Conservation (phyloP, 352 stramenopile species). For the Phytophthora aleatoria region DNA sequence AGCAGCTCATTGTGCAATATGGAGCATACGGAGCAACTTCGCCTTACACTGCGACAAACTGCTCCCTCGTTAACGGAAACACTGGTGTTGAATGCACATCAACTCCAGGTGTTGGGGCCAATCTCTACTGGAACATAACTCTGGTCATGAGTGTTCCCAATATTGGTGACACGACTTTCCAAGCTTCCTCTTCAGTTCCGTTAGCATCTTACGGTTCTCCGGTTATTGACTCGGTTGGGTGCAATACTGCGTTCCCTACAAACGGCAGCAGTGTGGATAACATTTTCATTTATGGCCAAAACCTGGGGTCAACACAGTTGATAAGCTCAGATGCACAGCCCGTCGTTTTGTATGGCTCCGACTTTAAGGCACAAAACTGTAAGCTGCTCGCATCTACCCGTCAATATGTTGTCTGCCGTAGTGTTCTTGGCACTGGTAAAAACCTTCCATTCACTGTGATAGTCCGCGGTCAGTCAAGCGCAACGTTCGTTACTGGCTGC, state of each 20-base stretch:
- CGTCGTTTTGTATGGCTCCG: constrained; percentile 42
- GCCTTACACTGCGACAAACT: constrained; percentile 46
- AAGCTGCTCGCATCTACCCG: constrained; percentile 5
- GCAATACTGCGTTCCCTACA: constrained; percentile 42
- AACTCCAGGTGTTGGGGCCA: constrained; percentile 39
- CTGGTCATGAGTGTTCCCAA: constrained; percentile 47
- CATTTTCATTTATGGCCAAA: constrained; percentile 49
- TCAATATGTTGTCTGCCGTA: constrained; percentile 49
- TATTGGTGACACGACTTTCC: constrained; percentile 46
- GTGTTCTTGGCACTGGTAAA: constrained; percentile 39
- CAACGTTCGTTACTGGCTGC: constrained; percentile 27
- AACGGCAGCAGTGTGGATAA: constrained; percentile 35
- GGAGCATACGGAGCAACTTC: constrained; percentile 41
- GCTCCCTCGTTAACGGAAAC: constrained; percentile 52
- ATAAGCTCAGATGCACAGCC: constrained; percentile 14
- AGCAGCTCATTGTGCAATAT: constrained; percentile 49
- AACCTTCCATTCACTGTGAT: constrained; percentile 43
- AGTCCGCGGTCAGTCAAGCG: constrained; percentile 43
- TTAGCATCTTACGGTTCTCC: constrained; percentile 46
- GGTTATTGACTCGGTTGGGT: constrained; percentile 34
- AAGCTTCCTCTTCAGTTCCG: constrained; percentile 39
- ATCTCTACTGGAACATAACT: constrained; percentile 57
- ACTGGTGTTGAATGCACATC: constrained; percentile 47
- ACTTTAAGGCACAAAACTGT: constrained; percentile 41
- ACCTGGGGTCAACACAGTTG: constrained; percentile 40